Percentiles rank a stretch among this genome's conserved stretches.
Conservation (phyloP, 1,139 yeast genomes). For the Nakaseomyces uthaithaninus region DNA sequence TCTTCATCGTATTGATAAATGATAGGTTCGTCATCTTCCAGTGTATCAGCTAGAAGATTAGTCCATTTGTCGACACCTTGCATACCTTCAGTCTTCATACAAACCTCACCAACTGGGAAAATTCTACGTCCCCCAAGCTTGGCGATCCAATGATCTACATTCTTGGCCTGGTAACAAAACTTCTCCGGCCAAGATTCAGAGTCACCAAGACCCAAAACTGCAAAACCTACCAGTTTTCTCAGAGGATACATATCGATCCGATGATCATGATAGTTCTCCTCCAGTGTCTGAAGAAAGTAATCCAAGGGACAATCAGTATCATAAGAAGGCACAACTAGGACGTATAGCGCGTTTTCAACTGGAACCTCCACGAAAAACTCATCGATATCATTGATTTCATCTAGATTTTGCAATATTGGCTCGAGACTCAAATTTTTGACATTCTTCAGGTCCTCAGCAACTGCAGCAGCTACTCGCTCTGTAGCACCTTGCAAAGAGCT, state of each 20-base stretch:
- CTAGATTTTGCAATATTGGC: constrained; percentile 61
- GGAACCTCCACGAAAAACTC: constrained; percentile 70
- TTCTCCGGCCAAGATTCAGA: constrained; percentile 77
- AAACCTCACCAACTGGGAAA: constrained; percentile 78
- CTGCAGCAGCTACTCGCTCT: constrained; percentile 52
- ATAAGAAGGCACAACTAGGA: constrained; percentile 79
- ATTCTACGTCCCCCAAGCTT: constrained; percentile 79
- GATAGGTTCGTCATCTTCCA: constrained; percentile 62
- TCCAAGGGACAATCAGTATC: constrained; percentile 91
- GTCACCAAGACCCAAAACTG: constrained; percentile 85
- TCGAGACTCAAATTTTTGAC: constrained; percentile 34
- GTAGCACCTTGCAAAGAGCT: constrained; percentile 83
- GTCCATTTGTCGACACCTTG: constrained; percentile 60
- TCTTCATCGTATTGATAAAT: constrained; percentile 44
- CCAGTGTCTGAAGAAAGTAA: constrained; percentile 70
- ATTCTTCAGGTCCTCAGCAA: constrained; percentile 28
- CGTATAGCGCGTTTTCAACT: constrained; percentile 45
- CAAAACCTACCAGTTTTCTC: constrained; percentile 59
- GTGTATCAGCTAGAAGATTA: constrained; percentile 46
- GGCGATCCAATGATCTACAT: constrained; percentile 68
- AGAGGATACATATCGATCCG: constrained; percentile 78
- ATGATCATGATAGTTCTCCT: constrained; percentile 78
- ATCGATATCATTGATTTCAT: constrained; percentile 79
- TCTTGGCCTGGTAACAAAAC: constrained; percentile 79
- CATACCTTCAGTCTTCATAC: constrained; percentile 68